Conservation (phyloP, 2,329 filamentous ascomycete species). For the Colletotrichum nymphaeae region DNA sequence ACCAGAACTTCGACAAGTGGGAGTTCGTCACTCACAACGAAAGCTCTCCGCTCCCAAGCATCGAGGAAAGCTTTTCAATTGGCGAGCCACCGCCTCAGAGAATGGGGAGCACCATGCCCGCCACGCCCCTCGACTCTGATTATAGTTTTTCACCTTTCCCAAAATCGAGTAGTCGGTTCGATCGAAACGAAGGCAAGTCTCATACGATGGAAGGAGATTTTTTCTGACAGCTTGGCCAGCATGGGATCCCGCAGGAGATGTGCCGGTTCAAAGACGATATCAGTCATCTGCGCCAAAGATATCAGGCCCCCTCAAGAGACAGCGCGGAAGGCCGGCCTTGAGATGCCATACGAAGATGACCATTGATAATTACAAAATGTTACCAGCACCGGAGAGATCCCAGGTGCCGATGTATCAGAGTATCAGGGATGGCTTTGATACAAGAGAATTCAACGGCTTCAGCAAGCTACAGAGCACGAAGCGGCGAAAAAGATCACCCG, state of each 20-base stretch:
- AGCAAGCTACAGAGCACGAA: not conserved
- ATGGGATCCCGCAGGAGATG: not conserved
- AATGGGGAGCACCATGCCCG: not conserved
- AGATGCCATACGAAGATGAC: not conserved
- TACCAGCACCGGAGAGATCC: not conserved
- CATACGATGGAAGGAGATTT: not conserved
- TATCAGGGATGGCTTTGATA: constrained; percentile 2
- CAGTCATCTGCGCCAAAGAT: not conserved
- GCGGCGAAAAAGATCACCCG: not conserved
- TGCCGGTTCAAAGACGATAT: not conserved
- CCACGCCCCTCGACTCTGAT: not conserved
- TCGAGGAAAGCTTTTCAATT: too few species aligned
- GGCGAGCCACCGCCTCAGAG: not conserved
- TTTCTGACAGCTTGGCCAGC: not conserved
- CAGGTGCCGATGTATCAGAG: not conserved
- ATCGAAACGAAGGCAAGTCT: not conserved
- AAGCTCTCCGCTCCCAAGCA: too few species aligned
- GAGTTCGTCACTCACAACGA: not conserved
- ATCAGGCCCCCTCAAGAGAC: not conserved
- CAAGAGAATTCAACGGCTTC: not conserved
- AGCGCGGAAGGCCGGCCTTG: not conserved
- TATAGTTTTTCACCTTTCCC: not conserved
- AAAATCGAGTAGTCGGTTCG: not conserved
- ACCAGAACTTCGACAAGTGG: not conserved
- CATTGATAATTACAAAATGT: not conserved